A percentile compares a stretch with the other conserved stretches of the same genome.
These are phyloP conservation scores for Phialophora expanda DNA, from an alignment of 2,329 filamentous ascomycete species.

Conservation along the genomic window DNA sequence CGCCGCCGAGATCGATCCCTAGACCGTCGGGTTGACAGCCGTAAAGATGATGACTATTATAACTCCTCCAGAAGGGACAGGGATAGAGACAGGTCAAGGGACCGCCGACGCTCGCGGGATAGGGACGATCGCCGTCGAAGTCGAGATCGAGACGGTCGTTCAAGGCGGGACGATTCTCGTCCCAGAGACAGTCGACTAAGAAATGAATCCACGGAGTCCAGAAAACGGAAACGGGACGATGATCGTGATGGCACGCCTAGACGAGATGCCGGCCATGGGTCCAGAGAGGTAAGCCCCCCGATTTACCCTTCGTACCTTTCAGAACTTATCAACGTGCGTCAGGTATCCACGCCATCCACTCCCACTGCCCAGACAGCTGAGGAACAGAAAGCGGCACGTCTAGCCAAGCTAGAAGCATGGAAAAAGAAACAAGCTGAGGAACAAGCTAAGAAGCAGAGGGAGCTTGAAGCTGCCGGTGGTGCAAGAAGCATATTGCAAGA, in stretches of 20 bases:
- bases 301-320: slow-evolving; percentile 25
- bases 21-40: slow-evolving; percentile 59
- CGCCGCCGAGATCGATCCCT: slow-evolving; percentile 73
- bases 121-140: slow-evolving; percentile 63
- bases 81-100: slow-evolving; percentile 67
- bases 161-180: slow-evolving; percentile 73
- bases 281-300: slow-evolving; percentile 61
- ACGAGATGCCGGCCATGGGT: slow-evolving; percentile 57
- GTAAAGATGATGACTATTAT: slow-evolving; percentile 69
- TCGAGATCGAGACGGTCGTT: slow-evolving; percentile 71
- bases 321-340: slow-evolving; percentile 39
- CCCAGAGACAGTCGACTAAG: slow-evolving; percentile 68
- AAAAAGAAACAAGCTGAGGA: slow-evolving; percentile 83
- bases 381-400: slow-evolving; percentile 78
- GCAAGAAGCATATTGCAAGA: slow-evolving; percentile 71
- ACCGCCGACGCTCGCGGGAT: slow-evolving; percentile 66
- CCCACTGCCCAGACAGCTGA: slow-evolving; percentile 63
- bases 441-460: slow-evolving; percentile 73
- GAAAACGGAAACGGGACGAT: slow-evolving; percentile 70
- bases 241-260: slow-evolving; percentile 61
- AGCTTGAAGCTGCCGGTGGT: slow-evolving; percentile 66
- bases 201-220: slow-evolving; percentile 74
- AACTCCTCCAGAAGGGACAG: slow-evolving; percentile 65
- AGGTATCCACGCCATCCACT: slow-evolving; percentile 61
- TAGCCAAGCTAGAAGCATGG: slow-evolving; percentile 86